These are phyloP conservation scores for Pseudogymnoascus sp. DNA, from an alignment of 2,329 filamentous ascomycete species.

Conservation along the genomic window DNA sequence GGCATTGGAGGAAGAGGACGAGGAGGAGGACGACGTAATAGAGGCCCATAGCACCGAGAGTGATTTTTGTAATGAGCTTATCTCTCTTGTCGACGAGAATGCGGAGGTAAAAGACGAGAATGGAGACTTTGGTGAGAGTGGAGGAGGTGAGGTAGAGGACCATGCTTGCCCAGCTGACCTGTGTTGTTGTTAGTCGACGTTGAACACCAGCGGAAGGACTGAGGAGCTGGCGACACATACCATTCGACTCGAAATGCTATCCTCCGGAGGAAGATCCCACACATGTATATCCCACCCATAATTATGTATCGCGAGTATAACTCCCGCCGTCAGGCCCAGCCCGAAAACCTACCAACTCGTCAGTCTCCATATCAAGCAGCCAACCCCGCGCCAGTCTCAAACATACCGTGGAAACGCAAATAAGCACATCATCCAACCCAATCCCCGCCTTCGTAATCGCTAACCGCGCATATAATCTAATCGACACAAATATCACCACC, in stretches of 20 bases:
- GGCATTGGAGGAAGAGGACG: constrained; percentile 6
- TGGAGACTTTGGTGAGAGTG: constrained; percentile 12
- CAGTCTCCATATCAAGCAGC: constrained; percentile 9
- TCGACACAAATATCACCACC: constrained; percentile 33
- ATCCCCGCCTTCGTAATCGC: constrained; percentile 35
- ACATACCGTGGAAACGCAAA: constrained; percentile 36
- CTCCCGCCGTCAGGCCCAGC: constrained; percentile 30
- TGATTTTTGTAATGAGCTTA: constrained; percentile 3
- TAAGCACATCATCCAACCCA: constrained; percentile 40
- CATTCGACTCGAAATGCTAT: constrained; percentile 29
- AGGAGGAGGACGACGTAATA: neutral
- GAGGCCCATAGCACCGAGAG: neutral
- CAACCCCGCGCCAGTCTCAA: neutral
- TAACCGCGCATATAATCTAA: constrained; percentile 41
- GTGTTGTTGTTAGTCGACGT: neutral
- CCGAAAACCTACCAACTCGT: constrained; percentile 25
- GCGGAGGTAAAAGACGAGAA: constrained; percentile 13
- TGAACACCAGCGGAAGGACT: neutral
- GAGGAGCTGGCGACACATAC: constrained; percentile 11
- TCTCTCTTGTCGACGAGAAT: constrained; percentile 6
- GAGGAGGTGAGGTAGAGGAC: constrained; percentile 10
- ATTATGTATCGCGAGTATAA: constrained; percentile 28
- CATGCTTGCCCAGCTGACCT: constrained; percentile 10
- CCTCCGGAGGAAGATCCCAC: constrained; percentile 32
- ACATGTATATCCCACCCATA: constrained; percentile 35